Evolutionary conservation across 192 early-diverging fungal genomes (phyloP).

Genomic region (Chytriomyces sp.): DNA sequence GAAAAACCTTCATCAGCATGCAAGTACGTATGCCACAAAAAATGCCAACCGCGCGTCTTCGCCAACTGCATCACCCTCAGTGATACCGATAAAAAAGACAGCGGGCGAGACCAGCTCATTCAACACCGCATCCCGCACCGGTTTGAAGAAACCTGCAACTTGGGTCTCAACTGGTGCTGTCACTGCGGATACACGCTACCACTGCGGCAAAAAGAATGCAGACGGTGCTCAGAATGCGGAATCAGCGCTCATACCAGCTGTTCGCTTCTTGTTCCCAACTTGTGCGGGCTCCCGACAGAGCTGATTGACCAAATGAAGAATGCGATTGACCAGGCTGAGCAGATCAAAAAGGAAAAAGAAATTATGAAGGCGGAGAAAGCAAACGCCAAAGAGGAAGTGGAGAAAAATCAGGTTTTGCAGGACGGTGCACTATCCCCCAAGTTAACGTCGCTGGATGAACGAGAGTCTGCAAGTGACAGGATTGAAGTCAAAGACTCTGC

Average conservation of each 20-base stretch:
- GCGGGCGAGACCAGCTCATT: background rate
- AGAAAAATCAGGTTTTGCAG: no score
- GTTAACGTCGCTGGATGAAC: no score
- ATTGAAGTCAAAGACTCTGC: background rate
- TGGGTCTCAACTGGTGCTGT: constrained; percentile 91
- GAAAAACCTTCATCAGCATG: constrained; percentile 62
- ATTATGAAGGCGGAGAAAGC: constrained; percentile 56
- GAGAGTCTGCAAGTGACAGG: constrained; percentile 9
- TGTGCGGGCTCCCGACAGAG: constrained; percentile 87
- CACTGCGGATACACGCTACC: constrained; percentile 97
- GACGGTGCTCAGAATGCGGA: constrained; percentile 74
- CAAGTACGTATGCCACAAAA: constrained; percentile 90
- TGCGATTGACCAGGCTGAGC: constrained; percentile 73
- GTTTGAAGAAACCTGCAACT: constrained; percentile 75
- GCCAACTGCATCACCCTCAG: constrained; percentile 84
- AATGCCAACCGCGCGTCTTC: constrained; percentile 82
- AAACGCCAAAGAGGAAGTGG: constrained; percentile 31
- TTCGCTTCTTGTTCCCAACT: constrained; percentile 82
- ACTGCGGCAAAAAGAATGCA: constrained; percentile 68
- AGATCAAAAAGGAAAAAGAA: constrained; percentile 52
- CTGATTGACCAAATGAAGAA: constrained; percentile 82
- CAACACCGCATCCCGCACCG: constrained; percentile 96
- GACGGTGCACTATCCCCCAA: no score
- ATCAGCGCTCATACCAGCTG: constrained; percentile 84
- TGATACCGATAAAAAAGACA: constrained; percentile 58